Base-by-base conservation (phyloP, 2,329 filamentous ascomycete species). In the Aureobasidium vineae region DNA sequence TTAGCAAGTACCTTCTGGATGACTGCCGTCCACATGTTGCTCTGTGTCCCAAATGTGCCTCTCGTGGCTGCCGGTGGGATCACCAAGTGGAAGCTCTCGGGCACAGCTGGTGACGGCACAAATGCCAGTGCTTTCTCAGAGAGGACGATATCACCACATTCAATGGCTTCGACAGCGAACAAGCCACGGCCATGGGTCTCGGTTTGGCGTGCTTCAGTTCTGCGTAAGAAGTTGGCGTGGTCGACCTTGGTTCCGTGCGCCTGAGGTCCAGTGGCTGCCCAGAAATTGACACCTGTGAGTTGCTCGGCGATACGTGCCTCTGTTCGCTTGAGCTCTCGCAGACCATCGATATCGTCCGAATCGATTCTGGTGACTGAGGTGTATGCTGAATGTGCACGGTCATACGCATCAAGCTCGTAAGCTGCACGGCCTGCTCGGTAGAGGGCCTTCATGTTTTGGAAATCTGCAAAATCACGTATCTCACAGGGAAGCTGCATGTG, bases 111-210 rank as follows among this genome's bases (percentile, higher is more conserved):
- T 65, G 38, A 71, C 66, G 33, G 71, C 41, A 36, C 70, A 45
- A 57, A 65, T 26, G 47, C 60, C 26, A 63, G 21, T 0, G 73
- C 71, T 41, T 74, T 74, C 64, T 75, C 70, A 11, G 66, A 50
- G 11, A 67, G 64, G 10, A 71, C 50, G 6, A 68, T 54, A 6
- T 65, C 61, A 15, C 61, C 61, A 31, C 38, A 54, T 33, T 38
- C n/a, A 7, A 65, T 65, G 28, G 38, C 19, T 47, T 65, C 38
- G 5, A 50, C 40, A 13, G 61, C 61, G n/a, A 65, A 65, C 7
- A 65, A 5, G 5, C 61, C 61, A n/a, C 65, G 23, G 60, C 68
- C 6, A 67, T 65, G 8, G 53, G 52, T 19, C 10, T 26, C 7
- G 6, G 40, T 47, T 3, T 26, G 49, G 3, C 49, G 60, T 2